Conservation (phyloP, 257 asterid genomes). For the Capsicum baccatum region DNA sequence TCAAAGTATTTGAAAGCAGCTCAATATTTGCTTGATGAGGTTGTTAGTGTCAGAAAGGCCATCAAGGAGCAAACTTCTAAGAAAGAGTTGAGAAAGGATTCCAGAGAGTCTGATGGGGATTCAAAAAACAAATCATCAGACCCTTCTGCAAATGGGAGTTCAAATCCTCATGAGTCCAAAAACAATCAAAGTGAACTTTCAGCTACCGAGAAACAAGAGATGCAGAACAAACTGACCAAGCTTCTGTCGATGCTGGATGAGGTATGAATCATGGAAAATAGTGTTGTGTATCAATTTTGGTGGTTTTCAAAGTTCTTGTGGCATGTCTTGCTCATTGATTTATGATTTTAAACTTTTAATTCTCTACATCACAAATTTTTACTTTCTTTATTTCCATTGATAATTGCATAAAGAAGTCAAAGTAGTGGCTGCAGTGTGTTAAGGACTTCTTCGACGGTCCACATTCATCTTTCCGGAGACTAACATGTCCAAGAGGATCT, state of each 20-base stretch:
- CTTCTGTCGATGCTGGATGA: conserved; percentile 85
- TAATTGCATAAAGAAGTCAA: conserved; percentile 1
- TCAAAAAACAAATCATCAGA: conserved; percentile 49
- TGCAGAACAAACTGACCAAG: conserved; percentile 68
- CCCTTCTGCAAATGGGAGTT: conserved; percentile 47
- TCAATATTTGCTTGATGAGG: conserved; percentile 77
- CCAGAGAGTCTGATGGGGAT: conserved; percentile 50
- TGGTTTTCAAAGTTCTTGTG: conserved; percentile 9
- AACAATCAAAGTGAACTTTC: conserved; percentile 54
- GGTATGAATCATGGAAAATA: conserved; percentile 46
- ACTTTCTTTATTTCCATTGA: not conserved
- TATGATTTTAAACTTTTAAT: not conserved
- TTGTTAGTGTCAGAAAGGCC: conserved; percentile 73
- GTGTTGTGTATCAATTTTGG: not conserved
- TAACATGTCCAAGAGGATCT: not conserved
- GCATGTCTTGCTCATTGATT: not conserved
- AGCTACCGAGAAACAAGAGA: conserved; percentile 72
- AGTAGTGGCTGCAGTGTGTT: not conserved
- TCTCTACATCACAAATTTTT: no score
- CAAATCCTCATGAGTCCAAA: conserved; percentile 45
- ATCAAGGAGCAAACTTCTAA: conserved; percentile 51
- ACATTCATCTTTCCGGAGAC: not conserved
- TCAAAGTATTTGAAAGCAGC: conserved; percentile 82
- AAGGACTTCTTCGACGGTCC: not conserved
- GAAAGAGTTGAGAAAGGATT: conserved; percentile 46